These are phyloP conservation scores for Emergomyces orientalis DNA, from an alignment of 2,329 filamentous ascomycete genomes.

Conservation along the genomic window DNA sequence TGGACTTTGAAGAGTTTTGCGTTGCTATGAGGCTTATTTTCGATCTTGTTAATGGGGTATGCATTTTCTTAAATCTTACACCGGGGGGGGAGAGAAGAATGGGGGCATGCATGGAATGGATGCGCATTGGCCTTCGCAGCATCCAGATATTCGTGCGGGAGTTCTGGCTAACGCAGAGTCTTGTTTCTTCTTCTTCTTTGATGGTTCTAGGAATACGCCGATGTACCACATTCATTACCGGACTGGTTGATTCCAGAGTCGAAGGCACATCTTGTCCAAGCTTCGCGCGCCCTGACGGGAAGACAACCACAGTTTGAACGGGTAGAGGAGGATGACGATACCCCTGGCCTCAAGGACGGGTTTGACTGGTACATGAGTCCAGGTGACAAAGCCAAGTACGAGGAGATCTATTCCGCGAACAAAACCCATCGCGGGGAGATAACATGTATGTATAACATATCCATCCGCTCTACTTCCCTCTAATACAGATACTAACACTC, in stretches of 20 bases:
- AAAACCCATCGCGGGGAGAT: conserved; percentile 78
- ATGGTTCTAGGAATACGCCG: conserved; percentile 62
- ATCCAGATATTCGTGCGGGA: neutral
- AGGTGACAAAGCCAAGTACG: conserved; percentile 82
- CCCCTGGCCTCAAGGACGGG: conserved; percentile 78
- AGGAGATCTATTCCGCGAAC: conserved; percentile 92
- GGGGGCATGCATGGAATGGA: neutral
- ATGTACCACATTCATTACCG: conserved; percentile 76
- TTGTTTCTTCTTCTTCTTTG: neutral
- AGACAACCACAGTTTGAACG: conserved; percentile 75
- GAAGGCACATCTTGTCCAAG: conserved; percentile 83
- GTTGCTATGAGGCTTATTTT: conserved; percentile 98
- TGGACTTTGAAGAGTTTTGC: conserved; percentile 99
- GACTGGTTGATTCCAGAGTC: conserved; percentile 97
- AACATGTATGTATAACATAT: conserved; percentile 49
- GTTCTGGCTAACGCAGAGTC: neutral
- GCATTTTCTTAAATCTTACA: conserved; percentile 19
- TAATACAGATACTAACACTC: conserved; percentile 9
- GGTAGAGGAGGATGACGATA: conserved; percentile 69
- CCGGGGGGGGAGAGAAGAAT: neutral
- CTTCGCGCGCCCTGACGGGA: conserved; percentile 66
- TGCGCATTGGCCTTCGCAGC: neutral
- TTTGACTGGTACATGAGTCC: conserved; percentile 99
- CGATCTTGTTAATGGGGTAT: conserved; percentile 87
- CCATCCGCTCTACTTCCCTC: neutral